Evolutionary conservation across 75 land plant species (phyloP).

Genomic region (Ceratopteris richardii): DNA sequence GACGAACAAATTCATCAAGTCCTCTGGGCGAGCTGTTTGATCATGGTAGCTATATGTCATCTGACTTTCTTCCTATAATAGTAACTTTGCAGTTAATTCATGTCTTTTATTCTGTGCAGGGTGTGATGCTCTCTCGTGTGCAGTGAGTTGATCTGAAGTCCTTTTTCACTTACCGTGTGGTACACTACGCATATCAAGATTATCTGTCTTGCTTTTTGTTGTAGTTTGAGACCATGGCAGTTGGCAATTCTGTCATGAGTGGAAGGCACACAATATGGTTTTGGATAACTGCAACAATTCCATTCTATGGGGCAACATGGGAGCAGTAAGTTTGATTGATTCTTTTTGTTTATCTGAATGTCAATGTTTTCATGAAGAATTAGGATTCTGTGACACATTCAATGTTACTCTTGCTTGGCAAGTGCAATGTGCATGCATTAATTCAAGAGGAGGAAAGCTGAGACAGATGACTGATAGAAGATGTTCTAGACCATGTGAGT

Average conservation of each 20-base stretch:
- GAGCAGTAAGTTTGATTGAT: slow-evolving; percentile 64
- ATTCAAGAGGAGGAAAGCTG: too few relatives aligned
- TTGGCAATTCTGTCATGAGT: slow-evolving; percentile 83
- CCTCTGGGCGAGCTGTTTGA: slow-evolving; percentile 99
- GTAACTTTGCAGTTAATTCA: background rate
- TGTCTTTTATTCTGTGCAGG: slow-evolving; percentile 42
- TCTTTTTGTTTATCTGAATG: slow-evolving; percentile 1
- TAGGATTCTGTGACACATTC: too few relatives aligned
- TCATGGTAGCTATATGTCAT: slow-evolving; percentile 52
- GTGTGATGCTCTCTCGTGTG: slow-evolving; percentile 95
- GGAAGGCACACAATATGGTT: slow-evolving; percentile 72
- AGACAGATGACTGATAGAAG: too few relatives aligned
- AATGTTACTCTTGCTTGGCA: too few relatives aligned
- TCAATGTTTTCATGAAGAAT: too few relatives aligned
- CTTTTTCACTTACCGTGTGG: background rate
- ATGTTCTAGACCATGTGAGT: too few relatives aligned
- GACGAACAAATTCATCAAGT: slow-evolving; percentile 96
- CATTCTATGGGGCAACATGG: slow-evolving; percentile 97
- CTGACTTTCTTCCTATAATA: too few relatives aligned
- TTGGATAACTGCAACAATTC: slow-evolving; percentile 86
- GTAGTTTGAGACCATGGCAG: slow-evolving; percentile 90
- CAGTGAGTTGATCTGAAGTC: slow-evolving; percentile 41
- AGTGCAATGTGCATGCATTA: too few relatives aligned
- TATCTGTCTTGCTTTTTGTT: background rate
- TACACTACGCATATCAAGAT: too few relatives aligned